phyloP scores from a whole-genome alignment of 352 stramenopile genomes.

The Discostella stelligera region DNA sequence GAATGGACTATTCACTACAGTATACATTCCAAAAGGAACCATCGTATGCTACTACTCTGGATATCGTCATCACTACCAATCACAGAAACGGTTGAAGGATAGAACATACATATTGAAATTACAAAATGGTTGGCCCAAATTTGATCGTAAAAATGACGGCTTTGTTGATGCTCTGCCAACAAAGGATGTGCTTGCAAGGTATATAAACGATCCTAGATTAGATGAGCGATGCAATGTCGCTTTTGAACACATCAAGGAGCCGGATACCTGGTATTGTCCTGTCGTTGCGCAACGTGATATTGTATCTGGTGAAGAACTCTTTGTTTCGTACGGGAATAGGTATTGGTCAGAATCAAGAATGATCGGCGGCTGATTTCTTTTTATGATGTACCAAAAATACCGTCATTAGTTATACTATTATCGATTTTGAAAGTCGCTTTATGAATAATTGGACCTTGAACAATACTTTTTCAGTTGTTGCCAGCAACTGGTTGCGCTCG shows the following conservation, averaged over 20 bases:
- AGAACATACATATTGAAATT: constrained; percentile 35
- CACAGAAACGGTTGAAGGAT: constrained; percentile 32
- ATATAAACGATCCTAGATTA: constrained; percentile 34
- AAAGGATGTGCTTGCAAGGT: constrained; percentile 31
- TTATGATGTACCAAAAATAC: not conserved
- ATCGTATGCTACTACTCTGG: constrained; percentile 34
- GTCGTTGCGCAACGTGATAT: constrained; percentile 41
- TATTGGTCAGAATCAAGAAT: constrained; percentile 41
- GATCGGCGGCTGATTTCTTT: not conserved
- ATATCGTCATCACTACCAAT: constrained; percentile 46
- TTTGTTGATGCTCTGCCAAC: constrained; percentile 39
- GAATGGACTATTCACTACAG: constrained; percentile 29
- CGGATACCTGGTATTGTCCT: constrained; percentile 38
- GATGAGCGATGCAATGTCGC: constrained; percentile 38
- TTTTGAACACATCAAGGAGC: constrained; percentile 37
- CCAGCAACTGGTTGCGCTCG: constrained; percentile 1
- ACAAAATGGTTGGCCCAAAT: constrained; percentile 39
- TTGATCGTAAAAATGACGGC: constrained; percentile 33
- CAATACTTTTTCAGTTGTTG: constrained; percentile 17
- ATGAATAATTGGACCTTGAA: constrained; percentile 16
- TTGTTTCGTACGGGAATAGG: constrained; percentile 46
- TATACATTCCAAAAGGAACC: constrained; percentile 20
- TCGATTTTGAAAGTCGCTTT: constrained; percentile 28
- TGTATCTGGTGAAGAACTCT: constrained; percentile 58
- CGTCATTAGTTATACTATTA: constrained; percentile 8